phyloP scores from a whole-genome alignment of 1,284 basidiomycete genomes.

The Amylostereum chailletii region DNA sequence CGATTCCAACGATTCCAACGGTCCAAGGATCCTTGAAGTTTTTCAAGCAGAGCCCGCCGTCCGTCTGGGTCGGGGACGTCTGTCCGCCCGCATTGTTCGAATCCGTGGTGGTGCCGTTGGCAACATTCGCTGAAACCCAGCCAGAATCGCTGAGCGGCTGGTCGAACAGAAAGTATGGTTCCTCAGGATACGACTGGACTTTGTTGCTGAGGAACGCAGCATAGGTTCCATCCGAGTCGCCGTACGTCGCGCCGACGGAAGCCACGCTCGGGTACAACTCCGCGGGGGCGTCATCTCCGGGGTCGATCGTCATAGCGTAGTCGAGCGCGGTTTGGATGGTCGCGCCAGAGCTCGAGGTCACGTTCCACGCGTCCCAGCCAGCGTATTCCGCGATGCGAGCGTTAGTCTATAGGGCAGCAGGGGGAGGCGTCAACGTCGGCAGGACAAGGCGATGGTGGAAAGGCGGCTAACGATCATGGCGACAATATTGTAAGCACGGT shows the following conservation, averaged over 20 bases:
- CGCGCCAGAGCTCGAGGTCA: constrained; percentile 39
- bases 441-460: constrained; percentile 5
- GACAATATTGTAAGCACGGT: constrained; percentile 52
- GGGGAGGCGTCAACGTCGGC: not conserved
- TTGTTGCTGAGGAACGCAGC: constrained; percentile 28
- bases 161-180: constrained; percentile 36
- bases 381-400: constrained; percentile 49
- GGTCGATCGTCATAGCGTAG: constrained; percentile 37
- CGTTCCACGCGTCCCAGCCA: constrained; percentile 41
- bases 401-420: constrained; percentile 27
- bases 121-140: constrained; percentile 2
- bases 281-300: constrained; percentile 32
- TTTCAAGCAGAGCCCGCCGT: too few species aligned
- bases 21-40: too few species aligned
- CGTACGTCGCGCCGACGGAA: constrained; percentile 43
- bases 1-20: too few species aligned
- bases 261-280: constrained; percentile 47
- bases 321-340: constrained; percentile 52
- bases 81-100: not conserved
- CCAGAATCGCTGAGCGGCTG: constrained; percentile 17
- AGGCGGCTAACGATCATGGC: constrained; percentile 49
- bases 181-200: constrained; percentile 20
- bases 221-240: constrained; percentile 47
- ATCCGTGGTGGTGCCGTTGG: not conserved
- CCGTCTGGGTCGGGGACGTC: too few species aligned